Percentiles rank a stretch among this genome's conserved stretches.
phyloP scores from a whole-genome alignment of 495 filamentous ascomycete species.

The Xylaria palmicola region DNA sequence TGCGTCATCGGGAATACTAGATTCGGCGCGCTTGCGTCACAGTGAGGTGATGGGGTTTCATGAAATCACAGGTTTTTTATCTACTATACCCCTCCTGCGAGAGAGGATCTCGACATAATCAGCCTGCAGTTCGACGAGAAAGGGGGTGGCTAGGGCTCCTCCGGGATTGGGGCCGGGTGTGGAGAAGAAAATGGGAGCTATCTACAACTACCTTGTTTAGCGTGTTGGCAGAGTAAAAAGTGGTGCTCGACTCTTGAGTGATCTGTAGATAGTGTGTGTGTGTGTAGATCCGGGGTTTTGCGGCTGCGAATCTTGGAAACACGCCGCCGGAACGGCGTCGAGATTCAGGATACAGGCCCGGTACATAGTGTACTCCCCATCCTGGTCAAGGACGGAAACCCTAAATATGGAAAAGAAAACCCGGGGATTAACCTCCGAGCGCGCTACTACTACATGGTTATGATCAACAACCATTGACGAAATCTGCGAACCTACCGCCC shows the following conservation, averaged over 20 bases:
- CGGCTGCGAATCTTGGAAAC: constrained; percentile 13
- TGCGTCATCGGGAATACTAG: background rate
- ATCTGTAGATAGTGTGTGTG: background rate
- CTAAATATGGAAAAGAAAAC: background rate
- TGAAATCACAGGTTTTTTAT: background rate
- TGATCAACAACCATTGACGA: too few species aligned
- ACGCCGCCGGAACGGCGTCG: too few species aligned
- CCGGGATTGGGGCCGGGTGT: constrained; percentile 2
- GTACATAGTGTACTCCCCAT: background rate
- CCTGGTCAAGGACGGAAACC: background rate
- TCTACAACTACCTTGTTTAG: background rate
- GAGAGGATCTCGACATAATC: background rate
- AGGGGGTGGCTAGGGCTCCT: constrained; percentile 1
- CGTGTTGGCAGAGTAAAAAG: background rate
- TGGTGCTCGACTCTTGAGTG: background rate
- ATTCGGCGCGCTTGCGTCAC: background rate
- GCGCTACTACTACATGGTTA: background rate
- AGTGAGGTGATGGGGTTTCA: background rate
- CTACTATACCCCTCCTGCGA: background rate
- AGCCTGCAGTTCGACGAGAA: too few species aligned
- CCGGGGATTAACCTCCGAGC: background rate
- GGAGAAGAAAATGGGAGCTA: too few species aligned
- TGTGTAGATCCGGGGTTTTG: constrained; percentile 15
- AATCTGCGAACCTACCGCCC: background rate
- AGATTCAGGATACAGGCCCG: constrained; percentile 5